Evolutionary conservation across 2,329 filamentous ascomycete genomes (phyloP).

Genomic region (Colletotrichum higginsianum): DNA sequence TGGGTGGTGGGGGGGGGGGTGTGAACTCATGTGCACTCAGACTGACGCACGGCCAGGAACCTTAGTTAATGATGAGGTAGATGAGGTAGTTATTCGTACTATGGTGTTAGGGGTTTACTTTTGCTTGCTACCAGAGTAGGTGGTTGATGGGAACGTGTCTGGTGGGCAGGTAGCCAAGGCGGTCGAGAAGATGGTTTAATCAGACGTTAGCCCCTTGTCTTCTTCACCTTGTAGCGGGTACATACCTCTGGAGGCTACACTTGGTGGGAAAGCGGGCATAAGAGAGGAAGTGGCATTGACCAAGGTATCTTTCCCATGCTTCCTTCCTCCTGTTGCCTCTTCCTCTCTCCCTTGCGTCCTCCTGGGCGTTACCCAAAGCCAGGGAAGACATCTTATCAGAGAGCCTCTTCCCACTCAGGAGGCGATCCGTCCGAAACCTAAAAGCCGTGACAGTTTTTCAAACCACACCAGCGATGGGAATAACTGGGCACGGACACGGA

Average conservation of each 20-base stretch:
- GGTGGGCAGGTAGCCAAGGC: too few relatives aligned
- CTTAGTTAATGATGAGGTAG: not conserved
- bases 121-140: too few relatives aligned
- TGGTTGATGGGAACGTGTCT: too few relatives aligned
- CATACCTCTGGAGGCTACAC: not conserved
- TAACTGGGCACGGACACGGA: slow-evolving; percentile 7
- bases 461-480: slow-evolving; percentile 8
- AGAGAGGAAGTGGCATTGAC: not conserved
- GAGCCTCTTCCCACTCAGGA: not conserved
- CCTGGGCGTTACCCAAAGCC: too few relatives aligned
- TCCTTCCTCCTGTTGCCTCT: slow-evolving; percentile 1
- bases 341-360: not conserved
- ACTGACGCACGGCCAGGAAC: not conserved
- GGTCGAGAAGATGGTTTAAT: too few relatives aligned
- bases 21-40: not conserved
- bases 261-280: not conserved
- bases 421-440: not conserved
- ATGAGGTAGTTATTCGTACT: not conserved
- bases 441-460: slow-evolving; percentile 27
- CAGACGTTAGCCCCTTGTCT: not conserved
- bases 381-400: not conserved
- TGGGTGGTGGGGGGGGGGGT: not conserved
- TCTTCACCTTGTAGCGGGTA: not conserved
- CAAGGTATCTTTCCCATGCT: slow-evolving; percentile 7
- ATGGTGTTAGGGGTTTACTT: too few relatives aligned